Evolutionary conservation across 2,329 filamentous ascomycete species (phyloP).

Genomic region (Fusarium avenaceum): DNA sequence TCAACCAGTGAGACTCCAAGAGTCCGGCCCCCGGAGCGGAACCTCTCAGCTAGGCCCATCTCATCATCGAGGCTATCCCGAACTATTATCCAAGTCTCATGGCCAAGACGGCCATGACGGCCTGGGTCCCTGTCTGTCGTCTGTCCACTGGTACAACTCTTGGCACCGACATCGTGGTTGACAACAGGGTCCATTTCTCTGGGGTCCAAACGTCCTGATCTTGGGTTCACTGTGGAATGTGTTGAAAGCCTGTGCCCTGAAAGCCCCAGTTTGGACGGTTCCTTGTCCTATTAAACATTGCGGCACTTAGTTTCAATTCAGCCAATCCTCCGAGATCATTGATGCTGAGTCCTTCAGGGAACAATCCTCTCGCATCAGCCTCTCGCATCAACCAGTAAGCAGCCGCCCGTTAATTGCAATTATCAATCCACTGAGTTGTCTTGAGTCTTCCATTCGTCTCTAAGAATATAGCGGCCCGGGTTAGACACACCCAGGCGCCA

Average conservation of each 20-base stretch:
- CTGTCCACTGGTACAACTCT: constrained; percentile 10
- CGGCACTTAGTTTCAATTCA: constrained; percentile 8
- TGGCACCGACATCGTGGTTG: constrained; percentile 12
- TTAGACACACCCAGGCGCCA: constrained; percentile 20
- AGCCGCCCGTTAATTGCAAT: constrained; percentile 23
- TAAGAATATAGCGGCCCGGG: constrained; percentile 30
- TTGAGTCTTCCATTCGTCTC: constrained; percentile 17
- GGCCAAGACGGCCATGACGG: constrained; percentile 8
- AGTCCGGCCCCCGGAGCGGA: constrained; percentile 24
- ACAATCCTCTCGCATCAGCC: constrained; percentile 29
- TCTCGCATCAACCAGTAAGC: constrained; percentile 19
- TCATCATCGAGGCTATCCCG: constrained; percentile 12
- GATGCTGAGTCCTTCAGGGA: constrained; percentile 7
- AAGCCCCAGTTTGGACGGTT: constrained; percentile 12
- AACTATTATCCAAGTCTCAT: constrained; percentile 10
- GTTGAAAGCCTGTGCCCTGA: constrained; percentile 13
- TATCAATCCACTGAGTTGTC: constrained; percentile 10
- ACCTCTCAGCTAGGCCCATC: constrained; percentile 16
- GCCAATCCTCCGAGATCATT: constrained; percentile 15
- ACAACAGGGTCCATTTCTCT: constrained; percentile 16
- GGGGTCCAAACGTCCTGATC: constrained; percentile 16
- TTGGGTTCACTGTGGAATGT: constrained; percentile 35
- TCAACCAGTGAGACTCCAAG: constrained; percentile 9
- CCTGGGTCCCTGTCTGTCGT: constrained; percentile 4
- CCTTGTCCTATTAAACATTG: constrained; percentile 5